phyloP scores from a whole-genome alignment of 306 rosid genomes.

The Herpetospermum pedunculosum region DNA sequence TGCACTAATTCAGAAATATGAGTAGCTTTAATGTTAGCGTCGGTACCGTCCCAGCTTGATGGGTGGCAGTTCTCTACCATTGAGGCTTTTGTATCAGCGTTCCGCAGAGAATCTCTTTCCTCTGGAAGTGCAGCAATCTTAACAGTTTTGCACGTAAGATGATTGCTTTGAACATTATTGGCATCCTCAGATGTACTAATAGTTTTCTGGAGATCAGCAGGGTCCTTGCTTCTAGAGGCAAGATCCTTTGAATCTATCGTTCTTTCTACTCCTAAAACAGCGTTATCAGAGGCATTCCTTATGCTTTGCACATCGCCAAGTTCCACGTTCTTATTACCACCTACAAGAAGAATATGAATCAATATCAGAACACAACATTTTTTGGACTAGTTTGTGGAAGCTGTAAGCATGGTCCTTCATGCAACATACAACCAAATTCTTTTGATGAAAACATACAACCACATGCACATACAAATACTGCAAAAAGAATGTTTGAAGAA shows the following conservation, averaged over 20 bases:
- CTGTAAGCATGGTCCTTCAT: background rate
- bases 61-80: constrained; percentile 19
- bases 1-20: constrained; percentile 22
- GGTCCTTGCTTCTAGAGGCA: constrained; percentile 21
- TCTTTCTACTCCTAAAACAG: constrained; percentile 14
- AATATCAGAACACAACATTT: constrained; percentile 11
- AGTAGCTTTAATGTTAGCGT: constrained; percentile 14
- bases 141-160: constrained; percentile 15
- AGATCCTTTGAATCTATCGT: constrained; percentile 12
- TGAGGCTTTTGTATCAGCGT: constrained; percentile 19
- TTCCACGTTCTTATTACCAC: constrained; percentile 12
- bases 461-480: background rate
- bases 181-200: constrained; percentile 2
- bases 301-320: constrained; percentile 21
- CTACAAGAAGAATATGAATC: constrained; percentile 14
- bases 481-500: background rate
- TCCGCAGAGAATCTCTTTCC: constrained; percentile 23
- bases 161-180: constrained; percentile 17
- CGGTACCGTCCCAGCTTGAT: constrained; percentile 15
- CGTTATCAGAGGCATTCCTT: constrained; percentile 20
- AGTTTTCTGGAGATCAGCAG: constrained; percentile 9
- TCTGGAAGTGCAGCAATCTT: constrained; percentile 19
- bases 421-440: background rate
- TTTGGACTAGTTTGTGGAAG: background rate
- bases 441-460: background rate